Percentiles rank a stretch among this genome's conserved stretches.
Conservation (phyloP, 1,284 basidiomycete species). For the Caloboletus inedulis region DNA sequence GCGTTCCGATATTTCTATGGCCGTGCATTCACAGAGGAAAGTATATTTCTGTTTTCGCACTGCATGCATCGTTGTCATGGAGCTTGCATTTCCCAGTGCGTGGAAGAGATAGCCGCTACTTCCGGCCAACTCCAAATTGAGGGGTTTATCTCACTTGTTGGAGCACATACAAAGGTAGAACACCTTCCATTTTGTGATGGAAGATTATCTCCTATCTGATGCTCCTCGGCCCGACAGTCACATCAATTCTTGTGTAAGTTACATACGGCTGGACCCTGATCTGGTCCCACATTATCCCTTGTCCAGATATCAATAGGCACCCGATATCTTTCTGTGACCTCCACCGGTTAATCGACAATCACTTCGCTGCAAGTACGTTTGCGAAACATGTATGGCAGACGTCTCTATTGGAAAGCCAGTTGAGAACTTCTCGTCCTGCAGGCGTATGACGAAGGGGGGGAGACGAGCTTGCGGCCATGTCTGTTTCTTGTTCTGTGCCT, state of each 20-base stretch:
- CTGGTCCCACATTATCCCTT: neutral
- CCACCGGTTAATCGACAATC: conserved; percentile 62
- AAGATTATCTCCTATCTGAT: conserved; percentile 18
- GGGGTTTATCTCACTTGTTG: conserved; percentile 80
- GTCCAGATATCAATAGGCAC: conserved; percentile 78
- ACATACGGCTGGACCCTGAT: conserved; percentile 6
- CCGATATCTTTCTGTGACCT: conserved; percentile 67
- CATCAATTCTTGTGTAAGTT: conserved; percentile 80
- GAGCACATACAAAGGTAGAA: conserved; percentile 67
- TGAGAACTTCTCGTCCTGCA: conserved; percentile 24
- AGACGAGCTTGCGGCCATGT: conserved; percentile 47
- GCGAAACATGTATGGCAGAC: conserved; percentile 54
- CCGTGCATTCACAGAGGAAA: conserved; percentile 61
- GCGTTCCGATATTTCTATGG: conserved; percentile 70
- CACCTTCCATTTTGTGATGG: conserved; percentile 15
- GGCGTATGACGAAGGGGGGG: conserved; percentile 64
- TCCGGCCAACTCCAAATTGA: conserved; percentile 55
- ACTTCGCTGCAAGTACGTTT: conserved; percentile 69
- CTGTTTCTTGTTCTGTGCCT: conserved; percentile 20
- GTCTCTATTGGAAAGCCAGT: neutral
- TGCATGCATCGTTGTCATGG: conserved; percentile 36
- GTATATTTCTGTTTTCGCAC: conserved; percentile 19
- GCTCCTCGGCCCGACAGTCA: conserved; percentile 42
- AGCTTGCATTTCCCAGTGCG: conserved; percentile 35
- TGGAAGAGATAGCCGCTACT: conserved; percentile 58